Evolutionary conservation across 2,329 filamentous ascomycete species (phyloP).

Genomic region (Fusarium decemcellulare): DNA sequence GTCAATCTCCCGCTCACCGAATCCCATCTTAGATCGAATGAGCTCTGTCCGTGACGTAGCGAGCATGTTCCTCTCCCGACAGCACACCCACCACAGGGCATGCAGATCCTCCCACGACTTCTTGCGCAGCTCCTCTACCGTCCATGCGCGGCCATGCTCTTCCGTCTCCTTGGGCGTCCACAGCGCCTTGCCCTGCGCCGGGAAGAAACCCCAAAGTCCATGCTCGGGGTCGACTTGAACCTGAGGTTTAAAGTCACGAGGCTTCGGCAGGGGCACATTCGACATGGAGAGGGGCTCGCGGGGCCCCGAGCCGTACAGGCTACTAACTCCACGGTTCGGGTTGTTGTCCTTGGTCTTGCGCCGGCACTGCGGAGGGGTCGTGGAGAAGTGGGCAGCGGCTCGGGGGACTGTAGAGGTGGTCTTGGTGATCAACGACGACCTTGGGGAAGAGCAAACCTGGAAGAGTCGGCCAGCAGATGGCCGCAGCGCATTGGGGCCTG

Average conservation of each 20-base stretch:
- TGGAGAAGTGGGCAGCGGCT: slow-evolving; percentile 63
- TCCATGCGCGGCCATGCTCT: slow-evolving; percentile 86
- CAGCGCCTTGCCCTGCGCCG: slow-evolving; percentile 76
- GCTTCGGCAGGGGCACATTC: slow-evolving; percentile 79
- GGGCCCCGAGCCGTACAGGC: slow-evolving; percentile 82
- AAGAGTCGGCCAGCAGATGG: slow-evolving; percentile 45
- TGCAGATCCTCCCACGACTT: slow-evolving; percentile 98
- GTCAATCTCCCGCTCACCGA: slow-evolving; percentile 78
- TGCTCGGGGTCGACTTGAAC: slow-evolving; percentile 79
- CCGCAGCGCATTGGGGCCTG: slow-evolving; percentile 47
- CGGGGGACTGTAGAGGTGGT: slow-evolving; percentile 24
- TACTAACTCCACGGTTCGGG: slow-evolving; percentile 84
- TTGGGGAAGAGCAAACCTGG: slow-evolving; percentile 29
- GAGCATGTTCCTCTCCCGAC: slow-evolving; percentile 91
- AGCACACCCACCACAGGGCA: slow-evolving; percentile 93
- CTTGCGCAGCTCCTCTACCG: slow-evolving; percentile 83
- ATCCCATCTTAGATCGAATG: slow-evolving; percentile 76
- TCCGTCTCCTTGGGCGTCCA: slow-evolving; percentile 79
- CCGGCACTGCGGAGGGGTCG: slow-evolving; percentile 64
- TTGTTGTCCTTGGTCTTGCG: slow-evolving; percentile 79
- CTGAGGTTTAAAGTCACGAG: slow-evolving; percentile 71
- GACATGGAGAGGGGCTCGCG: slow-evolving; percentile 82
- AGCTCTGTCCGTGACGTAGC: slow-evolving; percentile 83
- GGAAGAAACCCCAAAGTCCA: slow-evolving; percentile 95
- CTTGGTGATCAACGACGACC: slow-evolving; percentile 24